Evolutionary conservation across 1,284 basidiomycete species (phyloP).

Genomic region (Moesziomyces parantarcticus): DNA sequence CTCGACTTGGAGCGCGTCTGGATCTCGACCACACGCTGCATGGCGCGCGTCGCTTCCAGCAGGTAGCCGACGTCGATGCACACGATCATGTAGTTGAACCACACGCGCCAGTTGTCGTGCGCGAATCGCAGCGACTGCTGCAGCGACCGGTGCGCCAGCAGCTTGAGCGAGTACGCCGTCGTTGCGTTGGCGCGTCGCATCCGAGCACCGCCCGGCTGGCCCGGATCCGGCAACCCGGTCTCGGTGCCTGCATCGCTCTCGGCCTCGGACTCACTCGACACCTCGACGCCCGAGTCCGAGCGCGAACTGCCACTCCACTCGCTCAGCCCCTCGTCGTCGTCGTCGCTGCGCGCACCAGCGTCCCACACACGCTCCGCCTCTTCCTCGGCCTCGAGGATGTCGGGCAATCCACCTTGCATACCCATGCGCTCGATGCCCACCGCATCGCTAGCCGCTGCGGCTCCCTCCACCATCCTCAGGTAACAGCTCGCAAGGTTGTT

Average conservation of each 20-base stretch:
- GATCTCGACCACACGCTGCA: constrained; percentile 84
- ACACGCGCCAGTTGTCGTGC: constrained; percentile 96
- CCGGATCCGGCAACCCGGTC: constrained; percentile 26
- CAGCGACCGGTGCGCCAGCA: constrained; percentile 92
- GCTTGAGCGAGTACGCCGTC: constrained; percentile 74
- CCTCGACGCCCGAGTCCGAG: constrained; percentile 46
- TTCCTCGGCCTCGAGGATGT: constrained; percentile 46
- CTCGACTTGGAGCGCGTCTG: constrained; percentile 68
- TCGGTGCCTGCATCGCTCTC: constrained; percentile 43
- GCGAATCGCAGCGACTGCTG: constrained; percentile 85
- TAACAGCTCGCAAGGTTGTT: constrained; percentile 96
- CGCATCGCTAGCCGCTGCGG: constrained; percentile 18
- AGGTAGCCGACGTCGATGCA: constrained; percentile 92
- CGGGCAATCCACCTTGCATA: constrained; percentile 29
- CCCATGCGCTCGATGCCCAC: constrained; percentile 43
- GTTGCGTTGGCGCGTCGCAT: constrained; percentile 8
- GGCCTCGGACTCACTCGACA: constrained; percentile 34
- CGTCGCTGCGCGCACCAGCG: constrained; percentile 4
- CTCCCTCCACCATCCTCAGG: constrained; percentile 70
- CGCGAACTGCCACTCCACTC: constrained; percentile 49
- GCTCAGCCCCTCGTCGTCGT: constrained; percentile 24
- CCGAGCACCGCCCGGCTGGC: background rate
- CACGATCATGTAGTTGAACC: constrained; percentile 97
- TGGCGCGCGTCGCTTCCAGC: constrained; percentile 84
- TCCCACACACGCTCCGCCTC: constrained; percentile 48